Evolutionary conservation across 2,329 filamentous ascomycete species (phyloP), one percentile per base, ranked within the genome.

Genomic region (Fusarium annulatum): DNA sequence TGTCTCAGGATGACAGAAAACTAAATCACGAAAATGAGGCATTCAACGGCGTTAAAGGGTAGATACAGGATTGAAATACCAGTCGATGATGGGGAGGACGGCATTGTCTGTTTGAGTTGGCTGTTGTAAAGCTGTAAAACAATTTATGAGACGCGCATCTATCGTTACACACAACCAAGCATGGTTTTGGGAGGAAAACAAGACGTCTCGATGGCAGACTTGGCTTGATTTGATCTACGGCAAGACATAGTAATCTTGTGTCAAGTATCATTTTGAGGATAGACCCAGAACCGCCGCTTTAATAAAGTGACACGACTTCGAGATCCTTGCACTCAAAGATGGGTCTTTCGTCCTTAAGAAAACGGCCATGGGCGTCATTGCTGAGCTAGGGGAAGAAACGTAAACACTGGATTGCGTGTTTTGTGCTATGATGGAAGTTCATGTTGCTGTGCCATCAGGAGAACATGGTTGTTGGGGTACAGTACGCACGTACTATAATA

Each of bases 21-120:
- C 52, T 55, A 52, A 30, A 57, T 23, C 52, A 63, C 30, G 58
- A 51, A 64, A 64, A 59, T 21, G 45, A 62, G 58, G 68, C 71
- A 74, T 72, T 58, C 38, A 60, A 52, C 64, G 71, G 71, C 71
- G 71, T 74, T 65, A 26, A 72, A 64, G 49, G 67, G 23, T 58
- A 61, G 46, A 70, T 48, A 72, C 34, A 67, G 52, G 53, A 30
- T 28, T 43, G 51, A 45, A 39, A 46, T 53, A 53, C 33, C 57
- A 28, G 48, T 49, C 33, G n/a, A 52, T 26, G 46, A 69, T n/a
- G 48, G 34, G 36, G 39, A 59, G 36, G 58, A 64, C 48, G 43
- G 41, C 36, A 59, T 52, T 43, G 48, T 56, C 33, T 46, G 28
- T 55, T 56, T 56, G 56, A n/a, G 57, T 41, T 39, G 43, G 49